Evolutionary conservation across 768 basidiomycete genomes (phyloP), one percentile per base, ranked within the genome.

Genomic region (Lanmaoa pseudosensibilis): DNA sequence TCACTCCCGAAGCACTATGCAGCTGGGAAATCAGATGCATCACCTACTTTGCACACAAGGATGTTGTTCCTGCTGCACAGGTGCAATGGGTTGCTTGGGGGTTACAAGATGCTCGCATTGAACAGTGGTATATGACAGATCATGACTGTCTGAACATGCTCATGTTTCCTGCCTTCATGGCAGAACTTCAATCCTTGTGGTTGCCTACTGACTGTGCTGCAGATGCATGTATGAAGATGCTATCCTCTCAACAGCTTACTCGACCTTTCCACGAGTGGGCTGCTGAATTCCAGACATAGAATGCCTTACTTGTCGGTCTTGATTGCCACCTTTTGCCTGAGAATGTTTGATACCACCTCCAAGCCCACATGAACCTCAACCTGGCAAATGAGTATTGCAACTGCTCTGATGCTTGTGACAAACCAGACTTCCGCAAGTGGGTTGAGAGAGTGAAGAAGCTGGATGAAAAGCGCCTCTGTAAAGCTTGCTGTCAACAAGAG

Each of bases 71-170:
- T 12, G 25, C 38, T 1, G 43, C 23, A 2, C 50, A 60, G 16
- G 59, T 60, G 1, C 7, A 34, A 19, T 47, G 36, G n/a, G 40
- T 60, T 6, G 45, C 51, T 6, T 60, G 52, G 55, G 39, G 46
- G 3, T 30, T 60, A 18, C 46, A 52, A 11, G 59, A 60, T 27
- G 8, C 46, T 1, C 33, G 32, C 0, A 19, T 60, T 0, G 38
- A 45, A 18, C 55, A 60, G 27, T 60, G 59, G 59, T 60, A 60
- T 36, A 5, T 46, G 16, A 52, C 30, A 2, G 32, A 59, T 10
- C 8, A 33, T 15, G 53, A 21, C 10, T 5, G 30, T 3, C 4
- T 59, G 2, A 33, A 51, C 18, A 10, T 27, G 0, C 36, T 52
- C 12, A 50, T 30, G 2, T 59, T 59, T 37, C 8, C 2, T 2